A percentile compares a stretch with the other conserved stretches of the same genome.
These are phyloP conservation scores for Aspergillus japonicus DNA, from an alignment of 2,329 filamentous ascomycete genomes.

Conservation along the genomic window DNA sequence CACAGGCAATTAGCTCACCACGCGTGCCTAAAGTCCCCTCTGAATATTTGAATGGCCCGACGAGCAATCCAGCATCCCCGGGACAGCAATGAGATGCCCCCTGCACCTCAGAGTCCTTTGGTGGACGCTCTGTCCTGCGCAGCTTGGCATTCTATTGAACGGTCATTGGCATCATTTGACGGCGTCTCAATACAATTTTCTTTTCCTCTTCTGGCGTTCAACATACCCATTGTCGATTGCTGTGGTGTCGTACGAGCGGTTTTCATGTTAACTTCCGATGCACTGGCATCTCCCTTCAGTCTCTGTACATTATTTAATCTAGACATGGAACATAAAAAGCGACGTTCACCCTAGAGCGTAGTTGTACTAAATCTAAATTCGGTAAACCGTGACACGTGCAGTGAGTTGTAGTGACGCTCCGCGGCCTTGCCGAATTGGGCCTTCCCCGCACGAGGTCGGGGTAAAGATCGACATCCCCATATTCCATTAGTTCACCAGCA, in stretches of 20 bases:
- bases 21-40: slow-evolving; percentile 50
- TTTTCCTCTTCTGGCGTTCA: slow-evolving; percentile 6
- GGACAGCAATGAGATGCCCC: slow-evolving; percentile 17
- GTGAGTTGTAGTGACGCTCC: slow-evolving; percentile 4
- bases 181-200: neutral
- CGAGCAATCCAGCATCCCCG: slow-evolving; percentile 38
- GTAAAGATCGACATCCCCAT: slow-evolving; percentile 13
- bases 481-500: neutral
- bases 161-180: neutral
- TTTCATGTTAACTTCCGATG: neutral
- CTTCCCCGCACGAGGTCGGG: slow-evolving; percentile 19
- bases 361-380: too few species aligned
- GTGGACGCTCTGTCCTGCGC: neutral
- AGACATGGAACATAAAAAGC: neutral
- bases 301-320: neutral
- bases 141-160: neutral
- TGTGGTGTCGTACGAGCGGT: neutral
- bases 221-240: slow-evolving; percentile 10
- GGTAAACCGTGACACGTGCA: neutral
- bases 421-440: slow-evolving; percentile 11
- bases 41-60: slow-evolving; percentile 44
- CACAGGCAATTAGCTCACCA: slow-evolving; percentile 42
- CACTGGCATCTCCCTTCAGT: neutral
- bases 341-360: too few species aligned
- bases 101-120: neutral